phyloP scores from a whole-genome alignment of 768 basidiomycete species.

The Flagelloscypha sp. region DNA sequence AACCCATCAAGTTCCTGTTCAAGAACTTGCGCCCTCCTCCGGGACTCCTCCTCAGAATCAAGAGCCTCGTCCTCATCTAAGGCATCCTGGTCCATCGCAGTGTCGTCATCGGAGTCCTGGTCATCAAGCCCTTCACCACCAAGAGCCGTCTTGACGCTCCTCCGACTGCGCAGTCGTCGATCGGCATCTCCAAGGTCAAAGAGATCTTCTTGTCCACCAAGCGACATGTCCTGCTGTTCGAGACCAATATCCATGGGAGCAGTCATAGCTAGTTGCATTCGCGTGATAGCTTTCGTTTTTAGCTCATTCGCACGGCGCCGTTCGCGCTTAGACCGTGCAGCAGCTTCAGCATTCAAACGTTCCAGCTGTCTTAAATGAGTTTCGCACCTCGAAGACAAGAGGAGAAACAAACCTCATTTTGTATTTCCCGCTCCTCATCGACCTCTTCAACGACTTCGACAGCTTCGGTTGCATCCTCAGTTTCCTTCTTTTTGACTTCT shows the following conservation, averaged over 20 bases:
- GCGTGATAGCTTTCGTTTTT: slow-evolving; percentile 78
- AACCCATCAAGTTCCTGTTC: slow-evolving; percentile 85
- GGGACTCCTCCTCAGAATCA: slow-evolving; percentile 64
- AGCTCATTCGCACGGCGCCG: slow-evolving; percentile 83
- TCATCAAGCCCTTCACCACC: slow-evolving; percentile 35
- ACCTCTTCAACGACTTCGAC: slow-evolving; percentile 58
- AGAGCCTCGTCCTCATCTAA: slow-evolving; percentile 30
- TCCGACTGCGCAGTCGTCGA: slow-evolving; percentile 26
- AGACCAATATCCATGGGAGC: slow-evolving; percentile 95
- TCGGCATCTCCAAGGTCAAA: slow-evolving; percentile 76
- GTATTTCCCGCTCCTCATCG: slow-evolving; percentile 85
- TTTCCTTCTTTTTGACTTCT: slow-evolving; percentile 68
- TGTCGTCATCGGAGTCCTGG: slow-evolving; percentile 35
- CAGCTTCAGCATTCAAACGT: slow-evolving; percentile 69
- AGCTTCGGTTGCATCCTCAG: slow-evolving; percentile 68
- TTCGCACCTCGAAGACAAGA: slow-evolving; percentile 4
- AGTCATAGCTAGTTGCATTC: slow-evolving; percentile 96
- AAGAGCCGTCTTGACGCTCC: slow-evolving; percentile 22
- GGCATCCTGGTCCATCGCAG: slow-evolving; percentile 19
- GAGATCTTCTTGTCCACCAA: slow-evolving; percentile 78
- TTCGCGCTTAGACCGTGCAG: slow-evolving; percentile 68
- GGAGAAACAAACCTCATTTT: slow-evolving; percentile 61
- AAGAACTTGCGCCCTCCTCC: slow-evolving; percentile 49
- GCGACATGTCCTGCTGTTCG: slow-evolving; percentile 68
- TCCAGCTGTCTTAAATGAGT: slow-evolving; percentile 54